Evolutionary conservation across 805 yeast species (phyloP).

Genomic region (Sugiyamaella smithiae): DNA sequence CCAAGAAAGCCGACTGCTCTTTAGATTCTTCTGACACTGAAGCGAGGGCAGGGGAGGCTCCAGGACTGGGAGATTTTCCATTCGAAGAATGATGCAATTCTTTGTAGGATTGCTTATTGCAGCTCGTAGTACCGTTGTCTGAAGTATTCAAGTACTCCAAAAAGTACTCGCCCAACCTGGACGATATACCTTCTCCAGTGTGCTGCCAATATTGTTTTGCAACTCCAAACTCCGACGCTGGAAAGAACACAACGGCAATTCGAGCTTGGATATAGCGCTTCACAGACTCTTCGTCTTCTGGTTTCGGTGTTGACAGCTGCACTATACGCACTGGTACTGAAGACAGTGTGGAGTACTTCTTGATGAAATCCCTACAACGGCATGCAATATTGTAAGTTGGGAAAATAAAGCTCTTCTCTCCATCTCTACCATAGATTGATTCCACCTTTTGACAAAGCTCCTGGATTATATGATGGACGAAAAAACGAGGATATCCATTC

Average conservation of each 20-base stretch:
- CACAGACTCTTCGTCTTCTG: conserved; percentile 22
- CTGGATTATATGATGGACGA: conserved; percentile 37
- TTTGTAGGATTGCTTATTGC: conserved; percentile 11
- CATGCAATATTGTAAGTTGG: conserved; percentile 78
- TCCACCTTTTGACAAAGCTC: conserved; percentile 36
- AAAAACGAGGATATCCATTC: conserved; percentile 74
- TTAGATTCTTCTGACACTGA: conserved; percentile 13
- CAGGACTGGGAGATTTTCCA: neutral
- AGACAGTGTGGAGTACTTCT: conserved; percentile 29
- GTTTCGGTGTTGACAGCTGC: conserved; percentile 61
- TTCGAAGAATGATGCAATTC: conserved; percentile 10
- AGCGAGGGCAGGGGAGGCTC: neutral
- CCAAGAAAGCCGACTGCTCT: conserved; percentile 68
- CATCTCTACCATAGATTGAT: conserved; percentile 71
- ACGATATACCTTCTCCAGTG: conserved; percentile 93
- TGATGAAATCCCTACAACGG: conserved; percentile 77
- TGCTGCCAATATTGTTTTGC: conserved; percentile 96
- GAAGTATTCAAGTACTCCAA: conserved; percentile 49
- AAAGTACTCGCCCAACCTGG: conserved; percentile 83
- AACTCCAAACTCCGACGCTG: conserved; percentile 51
- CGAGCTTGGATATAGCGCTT: conserved; percentile 54
- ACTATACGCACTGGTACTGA: conserved; percentile 53
- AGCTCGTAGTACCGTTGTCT: conserved; percentile 40
- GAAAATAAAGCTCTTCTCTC: conserved; percentile 71
- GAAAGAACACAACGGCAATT: conserved; percentile 78